Evolutionary conservation across 768 basidiomycete genomes (phyloP).

Genomic region (Collybia nuda): DNA sequence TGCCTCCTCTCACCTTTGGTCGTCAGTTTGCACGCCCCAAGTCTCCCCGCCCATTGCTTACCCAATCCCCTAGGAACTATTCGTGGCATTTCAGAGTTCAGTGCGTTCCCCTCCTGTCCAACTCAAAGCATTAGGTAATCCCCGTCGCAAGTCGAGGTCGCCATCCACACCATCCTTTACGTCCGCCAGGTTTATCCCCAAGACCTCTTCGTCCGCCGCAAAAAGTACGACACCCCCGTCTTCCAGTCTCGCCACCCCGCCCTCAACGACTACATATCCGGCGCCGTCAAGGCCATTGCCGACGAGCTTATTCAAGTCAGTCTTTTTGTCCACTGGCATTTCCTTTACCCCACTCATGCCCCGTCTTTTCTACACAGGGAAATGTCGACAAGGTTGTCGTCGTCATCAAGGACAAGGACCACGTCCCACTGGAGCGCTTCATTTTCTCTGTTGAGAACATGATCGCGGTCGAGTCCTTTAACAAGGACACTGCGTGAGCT

Average conservation of each 20-base stretch:
- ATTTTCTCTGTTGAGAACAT: conserved; percentile 86
- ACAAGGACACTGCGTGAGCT: conserved; percentile 66
- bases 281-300: conserved; percentile 76
- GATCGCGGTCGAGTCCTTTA: conserved; percentile 66
- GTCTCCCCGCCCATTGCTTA: conserved; percentile 2
- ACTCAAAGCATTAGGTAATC: not conserved
- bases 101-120: conserved; percentile 42
- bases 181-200: conserved; percentile 89
- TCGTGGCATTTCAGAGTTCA: conserved; percentile 69
- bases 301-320: conserved; percentile 73
- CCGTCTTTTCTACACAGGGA: conserved; percentile 48
- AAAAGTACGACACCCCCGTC: conserved; percentile 89
- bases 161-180: conserved; percentile 90
- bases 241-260: conserved; percentile 93
- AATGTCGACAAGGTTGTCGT: conserved; percentile 78
- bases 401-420: conserved; percentile 80
- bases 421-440: conserved; percentile 85
- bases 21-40: conserved; percentile 16
- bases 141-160: conserved; percentile 82
- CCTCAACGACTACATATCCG: conserved; percentile 87
- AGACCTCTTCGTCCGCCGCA: conserved; percentile 82
- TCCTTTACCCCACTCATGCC: conserved; percentile 5
- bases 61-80: conserved; percentile 54
- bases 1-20: conserved; percentile 30
- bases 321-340: not conserved